Conservation (phyloP, 78 protist species). For the Salpingoeca rosetta region DNA sequence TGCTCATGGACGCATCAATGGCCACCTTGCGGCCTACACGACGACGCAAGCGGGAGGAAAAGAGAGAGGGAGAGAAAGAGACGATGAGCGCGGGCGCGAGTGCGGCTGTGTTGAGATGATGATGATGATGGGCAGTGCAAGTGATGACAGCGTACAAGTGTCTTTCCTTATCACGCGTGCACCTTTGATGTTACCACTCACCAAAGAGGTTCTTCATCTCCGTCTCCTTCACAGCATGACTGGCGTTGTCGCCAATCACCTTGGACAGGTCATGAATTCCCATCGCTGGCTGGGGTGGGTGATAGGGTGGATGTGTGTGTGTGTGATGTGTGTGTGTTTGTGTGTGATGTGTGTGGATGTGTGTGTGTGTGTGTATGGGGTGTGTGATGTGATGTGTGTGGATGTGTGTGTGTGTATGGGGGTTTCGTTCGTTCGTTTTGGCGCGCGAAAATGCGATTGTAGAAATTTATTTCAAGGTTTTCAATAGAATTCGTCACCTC, state of each 20-base stretch:
- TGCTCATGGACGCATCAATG: conserved; percentile 85
- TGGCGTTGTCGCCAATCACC: conserved; percentile 73
- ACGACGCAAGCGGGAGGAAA: not conserved
- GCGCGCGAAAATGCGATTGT: too few relatives aligned
- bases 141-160: not conserved
- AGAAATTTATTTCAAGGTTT: too few relatives aligned
- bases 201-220: conserved; percentile 74
- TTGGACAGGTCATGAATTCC: conserved; percentile 85
- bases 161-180: not conserved
- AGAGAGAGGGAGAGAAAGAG: not conserved
- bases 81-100: not conserved
- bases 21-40: conserved; percentile 60
- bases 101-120: not conserved
- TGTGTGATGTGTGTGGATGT: too few relatives aligned
- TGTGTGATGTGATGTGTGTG: too few relatives aligned
- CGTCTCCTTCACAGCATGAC: conserved; percentile 51
- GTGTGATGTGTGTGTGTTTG: too few relatives aligned
- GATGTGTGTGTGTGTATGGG: too few relatives aligned
- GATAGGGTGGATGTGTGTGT: too few relatives aligned
- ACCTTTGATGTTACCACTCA: not conserved
- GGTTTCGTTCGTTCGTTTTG: not conserved
- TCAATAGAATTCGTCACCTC: conserved; percentile 5
- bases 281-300: conserved; percentile 58
- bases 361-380: too few relatives aligned
- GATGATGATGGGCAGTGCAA: not conserved